A percentile compares a stretch with the other conserved stretches of the same genome.
These are phyloP conservation scores for Incumbomyces delicatus DNA, from an alignment of 2,329 filamentous ascomycete genomes.

Conservation along the genomic window DNA sequence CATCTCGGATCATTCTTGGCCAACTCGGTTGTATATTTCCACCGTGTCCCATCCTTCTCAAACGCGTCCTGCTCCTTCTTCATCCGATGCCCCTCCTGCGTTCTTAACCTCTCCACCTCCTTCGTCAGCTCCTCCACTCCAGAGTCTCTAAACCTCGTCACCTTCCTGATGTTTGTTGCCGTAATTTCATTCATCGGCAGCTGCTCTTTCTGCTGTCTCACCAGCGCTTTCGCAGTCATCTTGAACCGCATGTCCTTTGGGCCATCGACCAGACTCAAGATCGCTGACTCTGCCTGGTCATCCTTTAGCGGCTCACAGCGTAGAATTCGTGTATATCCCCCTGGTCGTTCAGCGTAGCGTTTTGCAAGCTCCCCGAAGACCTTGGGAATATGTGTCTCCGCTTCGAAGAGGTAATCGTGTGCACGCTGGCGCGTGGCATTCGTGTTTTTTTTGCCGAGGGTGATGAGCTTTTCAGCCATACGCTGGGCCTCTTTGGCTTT, in stretches of 20 bases:
- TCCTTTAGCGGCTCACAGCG: constrained; percentile 80
- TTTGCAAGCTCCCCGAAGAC: constrained; percentile 73
- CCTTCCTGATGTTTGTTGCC: constrained; percentile 68
- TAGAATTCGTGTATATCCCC: constrained; percentile 90
- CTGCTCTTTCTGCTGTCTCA: constrained; percentile 45
- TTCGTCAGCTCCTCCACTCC: constrained; percentile 59
- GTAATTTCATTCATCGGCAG: constrained; percentile 61
- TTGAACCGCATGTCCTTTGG: constrained; percentile 90
- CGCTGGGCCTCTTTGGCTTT: constrained; percentile 97
- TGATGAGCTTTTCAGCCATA: constrained; percentile 88
- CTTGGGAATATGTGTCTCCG: constrained; percentile 54
- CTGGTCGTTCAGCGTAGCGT: constrained; percentile 69
- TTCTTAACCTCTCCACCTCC: constrained; percentile 49
- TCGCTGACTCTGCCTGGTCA: constrained; percentile 81
- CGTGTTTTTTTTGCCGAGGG: constrained; percentile 85
- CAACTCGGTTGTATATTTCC: constrained; percentile 21
- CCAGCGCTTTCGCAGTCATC: constrained; percentile 79
- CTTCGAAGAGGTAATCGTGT: constrained; percentile 68
- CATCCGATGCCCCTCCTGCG: constrained; percentile 37
- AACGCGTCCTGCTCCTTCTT: constrained; percentile 24
- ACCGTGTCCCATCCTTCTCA: constrained; percentile 18
- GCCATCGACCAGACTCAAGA: constrained; percentile 90
- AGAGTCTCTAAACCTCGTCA: constrained; percentile 61
- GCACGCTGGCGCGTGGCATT: constrained; percentile 67
- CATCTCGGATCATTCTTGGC: constrained; percentile 16